Percentiles rank a stretch among this genome's conserved stretches.
Evolutionary conservation across 1,139 yeast species (phyloP).

Genomic region (Kodamaea anthophila): DNA sequence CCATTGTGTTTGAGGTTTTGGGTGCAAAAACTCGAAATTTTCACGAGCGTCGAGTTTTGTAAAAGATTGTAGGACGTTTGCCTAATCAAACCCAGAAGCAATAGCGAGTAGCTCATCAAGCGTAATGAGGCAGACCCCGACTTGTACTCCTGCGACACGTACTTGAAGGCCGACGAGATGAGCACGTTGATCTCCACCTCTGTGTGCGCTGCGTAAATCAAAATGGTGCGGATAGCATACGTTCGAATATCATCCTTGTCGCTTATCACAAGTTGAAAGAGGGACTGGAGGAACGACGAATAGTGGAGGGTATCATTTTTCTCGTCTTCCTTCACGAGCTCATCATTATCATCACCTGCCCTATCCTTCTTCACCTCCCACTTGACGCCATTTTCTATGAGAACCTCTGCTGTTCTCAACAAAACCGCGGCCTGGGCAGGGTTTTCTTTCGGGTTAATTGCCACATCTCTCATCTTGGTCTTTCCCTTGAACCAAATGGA

Average conservation of each 20-base stretch:
- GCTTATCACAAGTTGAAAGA: slow-evolving; percentile 31
- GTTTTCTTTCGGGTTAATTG: slow-evolving; percentile 28
- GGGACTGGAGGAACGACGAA: slow-evolving; percentile 20
- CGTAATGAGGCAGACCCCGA: slow-evolving; percentile 17
- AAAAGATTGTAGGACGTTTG: slow-evolving; percentile 32
- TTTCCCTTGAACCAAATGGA: slow-evolving; percentile 23
- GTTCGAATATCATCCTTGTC: slow-evolving; percentile 31
- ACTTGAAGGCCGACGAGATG: slow-evolving; percentile 27
- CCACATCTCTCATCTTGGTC: slow-evolving; percentile 15
- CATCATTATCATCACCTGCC: slow-evolving; percentile 6
- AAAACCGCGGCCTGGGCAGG: slow-evolving; percentile 20
- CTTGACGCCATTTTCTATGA: slow-evolving; percentile 12
- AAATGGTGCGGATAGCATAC: slow-evolving; percentile 29
- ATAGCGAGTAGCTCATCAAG: slow-evolving; percentile 30
- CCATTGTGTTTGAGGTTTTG: slow-evolving; percentile 39
- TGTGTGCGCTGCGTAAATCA: slow-evolving; percentile 26
- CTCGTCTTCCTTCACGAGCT: slow-evolving; percentile 10
- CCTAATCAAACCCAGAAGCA: slow-evolving; percentile 33
- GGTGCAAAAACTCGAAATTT: slow-evolving; percentile 42
- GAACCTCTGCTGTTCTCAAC: slow-evolving; percentile 24
- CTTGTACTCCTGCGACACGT: slow-evolving; percentile 30
- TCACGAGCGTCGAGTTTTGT: slow-evolving; percentile 39
- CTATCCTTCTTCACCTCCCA: slow-evolving; percentile 3
- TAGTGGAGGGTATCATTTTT: slow-evolving; percentile 13
- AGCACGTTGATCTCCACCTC: slow-evolving; percentile 34